Evolutionary conservation across 2,329 filamentous ascomycete species (phyloP), one percentile per base, ranked within the genome.

Genomic region (Talaromyces sp.): DNA sequence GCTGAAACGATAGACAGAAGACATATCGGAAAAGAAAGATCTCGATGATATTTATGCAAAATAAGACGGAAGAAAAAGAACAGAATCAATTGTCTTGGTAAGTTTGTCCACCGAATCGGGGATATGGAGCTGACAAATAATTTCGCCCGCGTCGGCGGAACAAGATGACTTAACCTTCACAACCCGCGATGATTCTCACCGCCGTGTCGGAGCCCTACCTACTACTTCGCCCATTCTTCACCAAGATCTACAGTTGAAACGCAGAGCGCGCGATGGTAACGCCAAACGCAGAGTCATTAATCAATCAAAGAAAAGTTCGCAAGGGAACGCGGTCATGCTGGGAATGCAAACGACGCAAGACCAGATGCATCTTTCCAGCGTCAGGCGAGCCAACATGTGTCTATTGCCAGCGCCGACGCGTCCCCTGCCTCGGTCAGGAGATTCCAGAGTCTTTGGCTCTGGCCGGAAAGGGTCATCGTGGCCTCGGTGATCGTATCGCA

Each of bases 331-430:
- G 66, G 40, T 68, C 65, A 55, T 71, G 68, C 65, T 71, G 69
- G 69, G 69, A 68, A 59, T 72, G 70, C 59, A 70, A 72, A 61
- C 66, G 68, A 28, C 67, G 68, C 27, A 72, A 72, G 63, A 68
- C 68, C 28, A 61, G 65, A 44, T 72, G 70, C 54, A 61, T 60
- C 6, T 68, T 70, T 61, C 34, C 61, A 33, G 56, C 65, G 44
- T 57, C 66, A 31, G 44, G 59, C 12, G 60, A 64, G 42, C 36
- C 56, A 18, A 60, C 61, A 34, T 72, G 70, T 52, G 53, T 65
- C 33, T 61, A 59, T 16, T 73, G 70, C 58, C 61, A 63, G 58
- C 64, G 69, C n/a, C 68, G 69, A 31, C 59, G 65, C 23, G 59
- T 64, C 9, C 53, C 42, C 51, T 72, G 69, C 57, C 59, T 70